Conservation (phyloP, 345 rosid species). For the Acer yangbiense region DNA sequence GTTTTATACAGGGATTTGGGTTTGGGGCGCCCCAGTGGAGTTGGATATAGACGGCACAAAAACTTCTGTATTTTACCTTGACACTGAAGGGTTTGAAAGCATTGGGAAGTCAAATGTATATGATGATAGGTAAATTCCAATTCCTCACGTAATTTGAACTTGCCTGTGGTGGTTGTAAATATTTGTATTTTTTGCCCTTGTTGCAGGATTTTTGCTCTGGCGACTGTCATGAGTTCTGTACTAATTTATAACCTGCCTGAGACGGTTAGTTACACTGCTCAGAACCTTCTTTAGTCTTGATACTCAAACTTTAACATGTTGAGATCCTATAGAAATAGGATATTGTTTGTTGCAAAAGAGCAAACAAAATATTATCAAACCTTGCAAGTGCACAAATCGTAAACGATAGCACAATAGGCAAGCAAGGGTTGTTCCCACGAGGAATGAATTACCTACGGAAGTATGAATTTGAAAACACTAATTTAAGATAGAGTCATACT, state of each 20-base stretch:
- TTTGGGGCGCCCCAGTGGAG: conserved; percentile 95
- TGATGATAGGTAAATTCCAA: conserved; percentile 76
- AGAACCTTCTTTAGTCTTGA: background rate
- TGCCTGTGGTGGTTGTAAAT: conserved; percentile 6
- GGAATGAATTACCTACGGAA: no score
- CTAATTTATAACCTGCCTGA: conserved; percentile 95
- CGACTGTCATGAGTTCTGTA: conserved; percentile 97
- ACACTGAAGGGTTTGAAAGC: conserved; percentile 99
- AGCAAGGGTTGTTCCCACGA: no score
- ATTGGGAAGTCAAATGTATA: conserved; percentile 97
- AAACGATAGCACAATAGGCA: no score
- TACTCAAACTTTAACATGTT: background rate
- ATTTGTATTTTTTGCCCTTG: background rate
- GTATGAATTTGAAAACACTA: no score
- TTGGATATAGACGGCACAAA: conserved; percentile 71
- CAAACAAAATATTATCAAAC: no score
- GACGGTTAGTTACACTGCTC: conserved; percentile 65
- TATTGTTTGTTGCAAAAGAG: background rate
- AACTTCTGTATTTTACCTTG: conserved; percentile 93
- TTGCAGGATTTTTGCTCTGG: conserved; percentile 96
- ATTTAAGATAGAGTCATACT: no score
- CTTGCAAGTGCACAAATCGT: no score
- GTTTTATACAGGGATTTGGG: conserved; percentile 80
- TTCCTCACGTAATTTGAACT: background rate
- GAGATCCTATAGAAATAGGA: conserved; percentile 1